Evolutionary conservation across 257 asterid genomes (phyloP).

Genomic region (Solanum lycopersicoides): DNA sequence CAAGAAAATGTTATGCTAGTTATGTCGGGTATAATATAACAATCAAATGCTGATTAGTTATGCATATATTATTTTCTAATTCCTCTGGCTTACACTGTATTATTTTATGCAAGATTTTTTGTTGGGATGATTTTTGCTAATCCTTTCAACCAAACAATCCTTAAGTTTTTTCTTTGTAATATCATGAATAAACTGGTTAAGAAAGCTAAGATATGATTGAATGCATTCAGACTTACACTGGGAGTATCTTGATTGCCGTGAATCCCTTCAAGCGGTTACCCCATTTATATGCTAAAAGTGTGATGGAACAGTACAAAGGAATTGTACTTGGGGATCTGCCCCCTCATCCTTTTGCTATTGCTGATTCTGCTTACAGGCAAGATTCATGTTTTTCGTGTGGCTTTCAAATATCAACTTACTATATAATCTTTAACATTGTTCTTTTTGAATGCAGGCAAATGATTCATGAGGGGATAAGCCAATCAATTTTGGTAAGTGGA

Average conservation of each 20-base stretch:
- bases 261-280: constrained; percentile 76
- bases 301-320: constrained; percentile 76
- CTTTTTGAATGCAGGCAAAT: constrained; percentile 50
- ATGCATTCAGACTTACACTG: constrained; percentile 73
- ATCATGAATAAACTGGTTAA: neutral
- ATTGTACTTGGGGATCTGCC: constrained; percentile 63
- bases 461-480: constrained; percentile 68
- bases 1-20: neutral
- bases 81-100: neutral
- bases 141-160: neutral
- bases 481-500: constrained; percentile 88
- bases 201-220: constrained; percentile 1
- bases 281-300: constrained; percentile 52
- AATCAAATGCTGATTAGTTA: neutral
- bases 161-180: neutral
- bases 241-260: constrained; percentile 85
- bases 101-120: neutral
- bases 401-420: neutral
- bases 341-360: constrained; percentile 88
- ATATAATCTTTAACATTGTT: neutral
- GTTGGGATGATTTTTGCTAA: neutral
- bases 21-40: neutral
- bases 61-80: neutral
- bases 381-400: neutral
- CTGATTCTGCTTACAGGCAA: constrained; percentile 88